A percentile compares a stretch with the other conserved stretches of the same genome.
phyloP scores from a whole-genome alignment of 2,329 filamentous ascomycete species.

The Colletotrichum karsti region DNA sequence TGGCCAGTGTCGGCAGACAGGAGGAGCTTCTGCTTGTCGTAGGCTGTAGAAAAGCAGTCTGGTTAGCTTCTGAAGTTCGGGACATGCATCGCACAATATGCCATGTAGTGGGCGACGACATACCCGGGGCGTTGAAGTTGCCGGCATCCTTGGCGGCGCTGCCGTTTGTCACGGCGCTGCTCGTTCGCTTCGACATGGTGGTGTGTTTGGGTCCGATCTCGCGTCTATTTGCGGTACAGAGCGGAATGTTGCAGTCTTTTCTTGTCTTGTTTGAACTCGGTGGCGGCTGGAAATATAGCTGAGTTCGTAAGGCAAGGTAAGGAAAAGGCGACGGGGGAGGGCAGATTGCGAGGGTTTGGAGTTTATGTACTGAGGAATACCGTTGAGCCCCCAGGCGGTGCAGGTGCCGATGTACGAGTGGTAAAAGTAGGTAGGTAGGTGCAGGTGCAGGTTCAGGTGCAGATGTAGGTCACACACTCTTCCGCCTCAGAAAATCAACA shows the following conservation, averaged over 20 bases:
- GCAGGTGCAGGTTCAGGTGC: background rate
- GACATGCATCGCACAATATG: background rate
- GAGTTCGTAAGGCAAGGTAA: background rate
- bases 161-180: constrained; percentile 57
- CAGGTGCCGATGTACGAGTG: background rate
- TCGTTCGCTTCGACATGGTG: constrained; percentile 71
- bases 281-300: background rate
- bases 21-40: constrained; percentile 81
- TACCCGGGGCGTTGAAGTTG: constrained; percentile 42
- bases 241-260: background rate
- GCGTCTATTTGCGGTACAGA: background rate
- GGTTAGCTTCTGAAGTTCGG: background rate
- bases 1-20: constrained; percentile 76
- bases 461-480: constrained; percentile 8
- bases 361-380: constrained; percentile 5
- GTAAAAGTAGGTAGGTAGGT: no score
- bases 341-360: background rate
- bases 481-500: constrained; percentile 18
- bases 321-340: background rate
- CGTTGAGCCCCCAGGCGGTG: constrained; percentile 1
- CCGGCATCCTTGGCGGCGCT: constrained; percentile 42
- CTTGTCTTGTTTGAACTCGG: background rate
- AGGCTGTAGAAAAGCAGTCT: constrained; percentile 49
- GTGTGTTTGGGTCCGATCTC: background rate
- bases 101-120: constrained; percentile 29